phyloP scores from a whole-genome alignment of 1,284 basidiomycete species.

The Malassezia sympodialis region DNA sequence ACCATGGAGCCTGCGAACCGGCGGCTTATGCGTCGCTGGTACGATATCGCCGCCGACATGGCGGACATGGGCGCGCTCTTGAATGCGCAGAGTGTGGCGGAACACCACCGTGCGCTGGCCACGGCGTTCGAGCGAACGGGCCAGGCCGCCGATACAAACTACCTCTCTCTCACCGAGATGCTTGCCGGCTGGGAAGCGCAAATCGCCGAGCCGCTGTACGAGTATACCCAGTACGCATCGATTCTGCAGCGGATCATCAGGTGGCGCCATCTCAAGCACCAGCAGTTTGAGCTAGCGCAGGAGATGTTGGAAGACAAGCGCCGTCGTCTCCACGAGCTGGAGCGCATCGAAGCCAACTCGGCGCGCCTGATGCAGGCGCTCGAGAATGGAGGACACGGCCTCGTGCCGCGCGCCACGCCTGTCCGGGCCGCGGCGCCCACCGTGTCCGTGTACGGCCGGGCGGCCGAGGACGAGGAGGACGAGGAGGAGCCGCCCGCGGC shows the following conservation, averaged over 20 bases:
- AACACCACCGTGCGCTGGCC: constrained; percentile 59
- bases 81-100: constrained; percentile 89
- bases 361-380: constrained; percentile 78
- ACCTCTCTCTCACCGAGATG: constrained; percentile 65
- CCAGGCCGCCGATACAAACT: constrained; percentile 87
- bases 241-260: constrained; percentile 88
- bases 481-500: background rate
- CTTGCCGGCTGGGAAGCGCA: constrained; percentile 61
- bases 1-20: constrained; percentile 94
- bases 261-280: constrained; percentile 95
- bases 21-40: constrained; percentile 82
- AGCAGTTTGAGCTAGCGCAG: constrained; percentile 93
- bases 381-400: constrained; percentile 36
- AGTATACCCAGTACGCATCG: constrained; percentile 85
- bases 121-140: constrained; percentile 80
- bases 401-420: constrained; percentile 16
- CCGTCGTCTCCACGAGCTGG: constrained; percentile 76
- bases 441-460: constrained; percentile 19
- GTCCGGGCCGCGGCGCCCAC: constrained; percentile 13
- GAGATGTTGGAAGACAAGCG: constrained; percentile 78
- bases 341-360: constrained; percentile 84
- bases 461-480: constrained; percentile 17
- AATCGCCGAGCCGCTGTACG: constrained; percentile 89
- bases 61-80: constrained; percentile 86
- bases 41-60: constrained; percentile 78